phyloP scores from a whole-genome alignment of 1,139 yeast genomes.

The Zygoascus meyerae region DNA sequence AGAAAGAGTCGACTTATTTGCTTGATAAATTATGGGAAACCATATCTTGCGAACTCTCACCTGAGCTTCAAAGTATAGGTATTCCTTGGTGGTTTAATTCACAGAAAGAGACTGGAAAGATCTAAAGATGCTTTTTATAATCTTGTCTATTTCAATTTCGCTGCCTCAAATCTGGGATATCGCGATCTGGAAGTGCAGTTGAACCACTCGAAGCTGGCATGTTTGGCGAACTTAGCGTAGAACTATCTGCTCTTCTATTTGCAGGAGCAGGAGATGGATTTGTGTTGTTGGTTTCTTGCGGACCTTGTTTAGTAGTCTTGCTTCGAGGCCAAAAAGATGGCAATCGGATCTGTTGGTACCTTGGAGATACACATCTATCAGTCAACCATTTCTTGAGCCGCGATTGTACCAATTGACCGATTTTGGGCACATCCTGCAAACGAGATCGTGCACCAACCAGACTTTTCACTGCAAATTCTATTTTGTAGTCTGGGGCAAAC shows the following conservation, averaged over 20 bases:
- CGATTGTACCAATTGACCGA: conserved; percentile 76
- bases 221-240: background rate
- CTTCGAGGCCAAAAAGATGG: conserved; percentile 91
- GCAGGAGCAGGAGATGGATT: background rate
- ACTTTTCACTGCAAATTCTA: conserved; percentile 81
- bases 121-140: background rate
- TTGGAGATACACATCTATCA: conserved; percentile 89
- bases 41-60: conserved; percentile 47
- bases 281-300: background rate
- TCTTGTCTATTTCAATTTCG: background rate
- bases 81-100: conserved; percentile 59
- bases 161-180: background rate
- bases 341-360: conserved; percentile 74
- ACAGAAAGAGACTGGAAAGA: background rate
- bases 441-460: conserved; percentile 90
- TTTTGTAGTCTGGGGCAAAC: conserved; percentile 81
- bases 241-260: background rate
- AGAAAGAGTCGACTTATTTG: conserved; percentile 33
- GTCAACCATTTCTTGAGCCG: conserved; percentile 84
- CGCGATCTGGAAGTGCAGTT: background rate
- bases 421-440: conserved; percentile 87
- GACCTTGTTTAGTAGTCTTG: conserved; percentile 48
- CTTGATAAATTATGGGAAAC: conserved; percentile 37
- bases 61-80: conserved; percentile 57
- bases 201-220: background rate